Percentiles rank a stretch among this genome's conserved stretches.
These are phyloP conservation scores for Diplotaxis tenuifolia DNA, from an alignment of 345 rosid genomes.

Conservation along the genomic window DNA sequence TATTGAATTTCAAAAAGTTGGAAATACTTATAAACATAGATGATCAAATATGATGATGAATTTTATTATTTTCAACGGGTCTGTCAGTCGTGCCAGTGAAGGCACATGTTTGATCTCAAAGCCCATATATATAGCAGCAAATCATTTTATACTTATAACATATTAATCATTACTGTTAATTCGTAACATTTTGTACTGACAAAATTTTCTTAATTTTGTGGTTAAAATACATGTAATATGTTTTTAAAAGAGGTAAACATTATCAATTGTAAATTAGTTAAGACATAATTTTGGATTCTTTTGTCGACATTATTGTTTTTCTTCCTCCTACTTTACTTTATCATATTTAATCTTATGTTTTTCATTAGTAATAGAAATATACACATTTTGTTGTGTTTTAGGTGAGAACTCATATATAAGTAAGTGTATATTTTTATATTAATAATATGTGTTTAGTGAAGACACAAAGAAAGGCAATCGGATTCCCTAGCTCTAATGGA, in stretches of 20 bases:
- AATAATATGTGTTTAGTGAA: not conserved
- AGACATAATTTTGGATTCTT: not conserved
- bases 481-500: not conserved
- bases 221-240: not conserved
- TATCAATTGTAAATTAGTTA: not conserved
- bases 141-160: not conserved
- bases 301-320: not conserved
- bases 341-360: slow-evolving; percentile 2
- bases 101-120: not conserved
- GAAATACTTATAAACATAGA: not conserved
- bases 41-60: not conserved
- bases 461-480: not conserved
- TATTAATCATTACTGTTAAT: not conserved
- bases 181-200: not conserved
- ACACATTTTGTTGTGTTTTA: not conserved
- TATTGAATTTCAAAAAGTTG: not conserved
- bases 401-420: not conserved
- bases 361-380: not conserved
- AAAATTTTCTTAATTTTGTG: not conserved
- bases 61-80: not conserved
- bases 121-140: not conserved
- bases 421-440: not conserved
- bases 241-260: not conserved
- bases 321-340: not conserved
- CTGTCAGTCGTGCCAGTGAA: not conserved